A percentile compares a stretch with the other conserved stretches of the same genome.
Evolutionary conservation across 495 filamentous ascomycete species (phyloP).

Genomic region (Daldinia vernicosa): DNA sequence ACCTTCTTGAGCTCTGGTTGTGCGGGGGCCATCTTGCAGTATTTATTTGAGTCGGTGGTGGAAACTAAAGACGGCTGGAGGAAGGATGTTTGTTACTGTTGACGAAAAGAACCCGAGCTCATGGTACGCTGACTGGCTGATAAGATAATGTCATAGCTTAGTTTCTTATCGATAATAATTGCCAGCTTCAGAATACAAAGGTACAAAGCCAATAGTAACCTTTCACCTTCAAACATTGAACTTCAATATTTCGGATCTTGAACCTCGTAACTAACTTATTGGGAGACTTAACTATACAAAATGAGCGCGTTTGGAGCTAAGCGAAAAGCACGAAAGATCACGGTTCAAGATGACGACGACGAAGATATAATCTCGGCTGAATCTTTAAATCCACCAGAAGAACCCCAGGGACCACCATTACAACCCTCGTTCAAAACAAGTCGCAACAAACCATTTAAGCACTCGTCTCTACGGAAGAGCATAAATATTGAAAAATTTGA

Average conservation of each 20-base stretch:
- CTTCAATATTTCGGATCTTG: not conserved
- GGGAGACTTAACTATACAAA: slow-evolving; percentile 48
- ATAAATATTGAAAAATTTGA: slow-evolving; percentile 57
- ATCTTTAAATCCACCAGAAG: slow-evolving; percentile 44
- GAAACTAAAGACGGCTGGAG: slow-evolving; percentile 7
- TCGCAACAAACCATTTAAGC: slow-evolving; percentile 57
- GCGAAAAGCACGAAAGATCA: slow-evolving; percentile 78
- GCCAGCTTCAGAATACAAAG: slow-evolving; percentile 3
- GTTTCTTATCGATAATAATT: slow-evolving; percentile 39
- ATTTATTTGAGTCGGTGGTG: slow-evolving; percentile 15
- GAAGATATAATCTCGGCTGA: slow-evolving; percentile 47
- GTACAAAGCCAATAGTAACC: not conserved
- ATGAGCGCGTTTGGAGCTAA: slow-evolving; percentile 74
- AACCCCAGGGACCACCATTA: slow-evolving; percentile 46
- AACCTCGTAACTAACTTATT: not conserved
- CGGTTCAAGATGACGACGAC: slow-evolving; percentile 72
- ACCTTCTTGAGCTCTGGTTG: slow-evolving; percentile 99
- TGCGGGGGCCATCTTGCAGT: slow-evolving; percentile 89
- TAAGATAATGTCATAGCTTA: slow-evolving; percentile 28
- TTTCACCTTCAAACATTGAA: not conserved
- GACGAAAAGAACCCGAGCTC: slow-evolving; percentile 25
- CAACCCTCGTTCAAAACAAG: slow-evolving; percentile 54
- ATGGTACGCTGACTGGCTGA: slow-evolving; percentile 8
- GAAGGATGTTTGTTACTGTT: slow-evolving; percentile 13
- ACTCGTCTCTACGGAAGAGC: slow-evolving; percentile 60